phyloP scores from a whole-genome alignment of 2,329 filamentous ascomycete species.

The Zymoseptoria brevis region DNA sequence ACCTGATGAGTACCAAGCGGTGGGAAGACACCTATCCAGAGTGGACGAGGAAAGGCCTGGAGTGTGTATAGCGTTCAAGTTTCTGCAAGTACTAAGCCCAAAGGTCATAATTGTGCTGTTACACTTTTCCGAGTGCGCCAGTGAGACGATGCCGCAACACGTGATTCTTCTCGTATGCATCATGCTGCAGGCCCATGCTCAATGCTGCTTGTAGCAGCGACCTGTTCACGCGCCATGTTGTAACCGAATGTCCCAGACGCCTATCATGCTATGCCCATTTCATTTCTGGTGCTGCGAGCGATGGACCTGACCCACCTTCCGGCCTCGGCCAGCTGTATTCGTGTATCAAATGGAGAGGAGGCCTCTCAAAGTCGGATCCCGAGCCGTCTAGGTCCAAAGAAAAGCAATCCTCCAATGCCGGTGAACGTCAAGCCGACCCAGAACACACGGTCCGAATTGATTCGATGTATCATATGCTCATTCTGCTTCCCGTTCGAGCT shows the following conservation, averaged over 20 bases:
- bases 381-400: slow-evolving; percentile 34
- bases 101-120: not conserved
- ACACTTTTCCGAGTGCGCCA: not conserved
- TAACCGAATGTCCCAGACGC: not conserved
- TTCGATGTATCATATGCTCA: slow-evolving; percentile 28
- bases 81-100: not conserved
- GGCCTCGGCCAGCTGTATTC: not conserved
- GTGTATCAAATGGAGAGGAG: not conserved
- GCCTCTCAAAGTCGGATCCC: slow-evolving; percentile 19
- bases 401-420: slow-evolving; percentile 41
- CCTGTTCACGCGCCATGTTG: not conserved
- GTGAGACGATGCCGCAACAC: not conserved
- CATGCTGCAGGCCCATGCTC: not conserved
- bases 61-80: slow-evolving; percentile 4
- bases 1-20: slow-evolving; percentile 14
- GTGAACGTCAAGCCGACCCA: slow-evolving; percentile 45
- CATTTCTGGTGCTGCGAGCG: not conserved
- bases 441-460: slow-evolving; percentile 41
- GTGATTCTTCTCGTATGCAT: not conserved
- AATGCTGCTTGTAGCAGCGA: not conserved
- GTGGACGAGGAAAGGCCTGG: slow-evolving; percentile 15
- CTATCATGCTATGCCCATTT: not conserved
- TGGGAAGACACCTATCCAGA: slow-evolving; percentile 12
- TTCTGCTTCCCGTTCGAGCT: slow-evolving; percentile 25
- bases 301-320: not conserved